Evolutionary conservation across 2,329 filamentous ascomycete species (phyloP).

Genomic region (Aspergillus fructus): DNA sequence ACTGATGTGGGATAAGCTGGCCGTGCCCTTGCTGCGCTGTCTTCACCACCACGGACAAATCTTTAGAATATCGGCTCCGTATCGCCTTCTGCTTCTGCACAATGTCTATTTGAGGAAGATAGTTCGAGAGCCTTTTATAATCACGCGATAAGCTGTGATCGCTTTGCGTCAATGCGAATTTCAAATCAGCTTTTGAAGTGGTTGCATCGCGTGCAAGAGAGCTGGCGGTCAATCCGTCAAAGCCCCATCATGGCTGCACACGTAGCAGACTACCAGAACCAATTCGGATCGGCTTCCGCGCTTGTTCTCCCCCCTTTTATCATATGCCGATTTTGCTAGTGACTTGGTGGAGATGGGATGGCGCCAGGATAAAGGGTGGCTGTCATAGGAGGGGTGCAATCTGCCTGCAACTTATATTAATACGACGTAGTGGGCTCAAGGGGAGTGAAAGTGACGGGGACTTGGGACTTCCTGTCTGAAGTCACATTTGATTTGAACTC

Average conservation of each 20-base stretch:
- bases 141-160: conserved; percentile 10
- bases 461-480: not conserved
- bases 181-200: conserved; percentile 5
- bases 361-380: not conserved
- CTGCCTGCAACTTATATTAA: conserved; percentile 4
- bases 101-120: not conserved
- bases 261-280: conserved; percentile 30
- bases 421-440: not conserved
- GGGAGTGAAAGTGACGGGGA: not conserved
- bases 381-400: not conserved
- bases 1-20: not conserved
- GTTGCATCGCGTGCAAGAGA: conserved; percentile 11
- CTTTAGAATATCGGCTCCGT: not conserved
- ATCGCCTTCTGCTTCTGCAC: not conserved
- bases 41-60: not conserved
- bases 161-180: not conserved
- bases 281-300: conserved; percentile 22
- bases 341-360: conserved; percentile 7
- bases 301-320: conserved; percentile 13
- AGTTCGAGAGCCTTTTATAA: not conserved
- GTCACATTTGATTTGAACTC: not conserved
- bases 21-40: not conserved
- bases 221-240: conserved; percentile 19
- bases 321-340: not conserved
- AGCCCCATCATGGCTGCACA: conserved; percentile 35